phyloP scores from a whole-genome alignment of 1,284 basidiomycete genomes.

The Moesziomyces aphidis region DNA sequence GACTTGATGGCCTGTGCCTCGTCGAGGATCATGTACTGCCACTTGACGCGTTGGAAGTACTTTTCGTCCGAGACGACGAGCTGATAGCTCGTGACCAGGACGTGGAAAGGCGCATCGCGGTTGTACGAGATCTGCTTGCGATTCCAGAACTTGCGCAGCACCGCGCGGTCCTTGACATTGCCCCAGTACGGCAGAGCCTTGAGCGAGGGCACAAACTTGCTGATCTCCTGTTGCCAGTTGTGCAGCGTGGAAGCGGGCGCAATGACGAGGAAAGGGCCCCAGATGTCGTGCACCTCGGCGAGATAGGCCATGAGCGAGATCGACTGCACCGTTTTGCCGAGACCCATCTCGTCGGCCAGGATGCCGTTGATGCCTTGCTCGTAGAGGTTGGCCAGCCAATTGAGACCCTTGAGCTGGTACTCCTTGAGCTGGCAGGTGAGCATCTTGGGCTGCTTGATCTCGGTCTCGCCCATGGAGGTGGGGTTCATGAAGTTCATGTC shows the following conservation, averaged over 20 bases:
- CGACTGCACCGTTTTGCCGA: constrained; percentile 91
- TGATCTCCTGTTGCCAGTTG: constrained; percentile 99
- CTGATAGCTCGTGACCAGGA: constrained; percentile 97
- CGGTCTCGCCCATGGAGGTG: constrained; percentile 83
- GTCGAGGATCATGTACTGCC: constrained; percentile 99
- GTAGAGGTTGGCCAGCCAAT: constrained; percentile 97
- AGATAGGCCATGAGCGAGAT: constrained; percentile 96
- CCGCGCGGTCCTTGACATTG: constrained; percentile 93
- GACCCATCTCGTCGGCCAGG: constrained; percentile 83
- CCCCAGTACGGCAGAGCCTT: constrained; percentile 99
- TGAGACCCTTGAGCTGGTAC: constrained; percentile 97
- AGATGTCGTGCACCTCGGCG: constrained; percentile 96
- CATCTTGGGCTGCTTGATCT: constrained; percentile 92
- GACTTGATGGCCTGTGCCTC: constrained; percentile 99
- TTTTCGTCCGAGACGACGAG: constrained; percentile 97
- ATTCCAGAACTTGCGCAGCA: constrained; percentile 97
- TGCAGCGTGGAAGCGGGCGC: constrained; percentile 97
- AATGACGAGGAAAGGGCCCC: constrained; percentile 99
- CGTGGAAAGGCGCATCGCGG: constrained; percentile 94
- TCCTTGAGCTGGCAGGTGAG: constrained; percentile 97
- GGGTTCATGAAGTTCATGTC: constrained; percentile 99
- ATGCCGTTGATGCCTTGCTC: constrained; percentile 86
- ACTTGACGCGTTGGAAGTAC: constrained; percentile 96
- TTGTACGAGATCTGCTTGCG: constrained; percentile 96
- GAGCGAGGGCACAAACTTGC: constrained; percentile 90